A percentile compares a stretch with the other conserved stretches of the same genome.
Conservation (phyloP, 129 eudicot genomes). For the Oenanthe sinensis region DNA sequence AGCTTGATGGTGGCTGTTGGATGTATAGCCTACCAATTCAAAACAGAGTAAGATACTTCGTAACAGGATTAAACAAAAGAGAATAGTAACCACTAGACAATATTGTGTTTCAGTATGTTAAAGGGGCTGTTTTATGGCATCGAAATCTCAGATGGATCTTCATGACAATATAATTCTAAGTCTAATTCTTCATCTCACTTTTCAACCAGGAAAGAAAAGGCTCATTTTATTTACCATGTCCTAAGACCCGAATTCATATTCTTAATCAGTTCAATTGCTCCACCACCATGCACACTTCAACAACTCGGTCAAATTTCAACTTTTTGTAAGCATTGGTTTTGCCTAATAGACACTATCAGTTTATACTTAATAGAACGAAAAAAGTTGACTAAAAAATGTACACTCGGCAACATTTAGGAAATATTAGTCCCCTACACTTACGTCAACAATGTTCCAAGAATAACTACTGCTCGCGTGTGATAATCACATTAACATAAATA, state of each 20-base stretch:
- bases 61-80: background rate
- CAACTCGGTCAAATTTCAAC: background rate
- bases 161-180: background rate
- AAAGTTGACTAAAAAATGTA: background rate
- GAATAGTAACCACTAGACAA: background rate
- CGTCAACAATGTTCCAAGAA: background rate
- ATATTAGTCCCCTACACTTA: background rate
- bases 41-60: slow-evolving; percentile 4
- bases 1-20: slow-evolving; percentile 59
- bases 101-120: background rate
- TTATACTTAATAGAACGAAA: background rate
- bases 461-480: background rate
- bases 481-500: background rate
- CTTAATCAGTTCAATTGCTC: background rate
- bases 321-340: background rate
- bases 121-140: background rate
- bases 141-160: background rate
- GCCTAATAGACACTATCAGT: background rate
- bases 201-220: too few species aligned
- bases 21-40: slow-evolving; percentile 58
- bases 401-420: background rate
- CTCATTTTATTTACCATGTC: background rate
- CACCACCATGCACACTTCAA: background rate
- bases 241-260: background rate
- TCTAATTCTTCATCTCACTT: too few species aligned